Evolutionary conservation across 1,284 basidiomycete species (phyloP), one percentile per base, ranked within the genome.

Genomic region (Veloboletus limbatus): DNA sequence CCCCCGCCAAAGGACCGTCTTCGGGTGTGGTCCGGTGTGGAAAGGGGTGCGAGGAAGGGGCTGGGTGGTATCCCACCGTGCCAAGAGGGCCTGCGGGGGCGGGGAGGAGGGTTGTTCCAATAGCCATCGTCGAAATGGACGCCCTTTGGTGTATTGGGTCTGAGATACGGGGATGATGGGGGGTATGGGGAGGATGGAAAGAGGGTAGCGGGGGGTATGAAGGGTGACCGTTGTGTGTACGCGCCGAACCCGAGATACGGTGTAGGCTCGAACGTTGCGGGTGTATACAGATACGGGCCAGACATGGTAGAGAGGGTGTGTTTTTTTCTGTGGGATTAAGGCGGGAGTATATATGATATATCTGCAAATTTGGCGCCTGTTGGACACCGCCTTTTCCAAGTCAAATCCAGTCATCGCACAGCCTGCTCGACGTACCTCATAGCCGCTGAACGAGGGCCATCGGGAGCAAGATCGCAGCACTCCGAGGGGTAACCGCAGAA

Each of bases 1-100:
- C 30, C 52, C 3, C 49, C 53, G 14, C 53, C 58, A 51, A 75
- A 77, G n/a, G 77, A 79, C 11, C 69, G 69, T 8, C 75, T 65
- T 21, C 75, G 61, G 21, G 51, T 24, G 17, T 62, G 47, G 2
- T 45, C 47, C 2, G 53, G 38, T 8, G 48, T 45, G 33, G 48
- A 13, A n/a, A 41, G 66, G 22, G 58, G 6, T 3, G 51, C 33
- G 17, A 59, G 50, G 47, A 54, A 57, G 13, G 62, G 62, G 40
- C 56, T 60, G 34, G 63, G 28, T 8, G 53, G 48, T 47, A 54
- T 40, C 3, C 55, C 62, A 5, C 55, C 69, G 36, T 70, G 68
- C 68, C 69, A 75, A 5, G 73, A 74, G 20, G 66, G 66, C 36
- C 68, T 63, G 10, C 72, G 69, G 32, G 61, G n/a, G 20, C 68